These are phyloP conservation scores for Xylaria intraflava DNA, from an alignment of 495 filamentous ascomycete genomes.

Conservation along the genomic window DNA sequence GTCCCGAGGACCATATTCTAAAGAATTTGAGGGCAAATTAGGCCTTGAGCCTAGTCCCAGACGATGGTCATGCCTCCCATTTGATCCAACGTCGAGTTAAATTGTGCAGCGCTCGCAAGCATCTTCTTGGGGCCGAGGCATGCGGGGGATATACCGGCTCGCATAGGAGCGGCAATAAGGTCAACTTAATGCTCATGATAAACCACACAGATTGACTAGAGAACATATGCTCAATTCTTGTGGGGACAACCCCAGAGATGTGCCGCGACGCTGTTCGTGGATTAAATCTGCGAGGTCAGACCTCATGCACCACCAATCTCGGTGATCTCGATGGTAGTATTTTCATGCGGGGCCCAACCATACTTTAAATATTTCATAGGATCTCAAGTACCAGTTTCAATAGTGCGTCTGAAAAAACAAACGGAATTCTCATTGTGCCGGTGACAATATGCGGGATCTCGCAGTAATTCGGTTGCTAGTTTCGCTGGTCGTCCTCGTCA, in stretches of 20 bases:
- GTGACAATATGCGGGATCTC: not conserved
- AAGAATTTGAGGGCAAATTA: not conserved
- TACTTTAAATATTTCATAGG: not conserved
- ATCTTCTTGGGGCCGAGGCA: no score
- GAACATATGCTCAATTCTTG: not conserved
- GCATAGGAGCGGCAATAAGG: not conserved
- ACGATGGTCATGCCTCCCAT: no score
- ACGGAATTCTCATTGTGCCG: not conserved
- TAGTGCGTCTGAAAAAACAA: not conserved
- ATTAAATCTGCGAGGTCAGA: not conserved
- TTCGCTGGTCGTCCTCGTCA: not conserved
- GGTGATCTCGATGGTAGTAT: not conserved
- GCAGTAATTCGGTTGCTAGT: not conserved
- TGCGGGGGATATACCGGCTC: no score
- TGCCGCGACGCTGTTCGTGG: constrained; percentile 5
- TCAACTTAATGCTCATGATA: not conserved
- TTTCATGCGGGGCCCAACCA: not conserved
- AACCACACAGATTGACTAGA: not conserved
- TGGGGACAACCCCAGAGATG: not conserved
- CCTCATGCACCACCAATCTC: not conserved
- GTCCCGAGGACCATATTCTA: not conserved
- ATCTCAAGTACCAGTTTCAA: not conserved
- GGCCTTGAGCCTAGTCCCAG: no score
- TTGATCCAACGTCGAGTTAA: no score
- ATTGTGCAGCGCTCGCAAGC: no score